These are phyloP conservation scores for Cladorrhinum sp. DNA, from an alignment of 2,329 filamentous ascomycete species.

Conservation along the genomic window DNA sequence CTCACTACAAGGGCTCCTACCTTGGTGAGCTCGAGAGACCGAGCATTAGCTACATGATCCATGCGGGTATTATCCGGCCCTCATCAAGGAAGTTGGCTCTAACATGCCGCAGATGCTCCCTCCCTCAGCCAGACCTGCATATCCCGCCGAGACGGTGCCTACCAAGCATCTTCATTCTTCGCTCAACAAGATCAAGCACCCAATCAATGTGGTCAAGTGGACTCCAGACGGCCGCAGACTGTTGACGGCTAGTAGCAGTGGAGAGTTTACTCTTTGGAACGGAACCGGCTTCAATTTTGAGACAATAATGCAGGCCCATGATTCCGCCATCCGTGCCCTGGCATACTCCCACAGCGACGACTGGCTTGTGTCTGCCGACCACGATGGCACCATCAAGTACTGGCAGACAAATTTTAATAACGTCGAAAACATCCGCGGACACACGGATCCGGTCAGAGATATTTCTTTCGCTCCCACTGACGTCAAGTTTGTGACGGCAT, in stretches of 20 bases:
- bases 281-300: conserved; percentile 99
- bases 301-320: conserved; percentile 97
- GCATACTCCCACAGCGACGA: conserved; percentile 94
- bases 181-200: conserved; percentile 96
- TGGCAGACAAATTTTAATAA: conserved; percentile 99
- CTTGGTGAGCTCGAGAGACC: conserved; percentile 78
- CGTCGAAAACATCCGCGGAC: conserved; percentile 88
- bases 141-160: conserved; percentile 81
- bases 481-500: conserved; percentile 92
- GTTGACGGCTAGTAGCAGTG: conserved; percentile 90
- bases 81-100: conserved; percentile 10
- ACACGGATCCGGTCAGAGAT: conserved; percentile 85
- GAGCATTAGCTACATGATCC: conserved; percentile 83
- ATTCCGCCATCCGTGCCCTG: conserved; percentile 77
- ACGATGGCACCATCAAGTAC: conserved; percentile 94
- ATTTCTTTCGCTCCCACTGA: conserved; percentile 92
- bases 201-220: conserved; percentile 95
- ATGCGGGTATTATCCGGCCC: conserved; percentile 54
- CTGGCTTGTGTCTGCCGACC: conserved; percentile 93
- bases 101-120: conserved; percentile 68
- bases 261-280: conserved; percentile 98
- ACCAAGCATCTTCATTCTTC: conserved; percentile 98
- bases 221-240: conserved; percentile 91
- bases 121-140: conserved; percentile 69
- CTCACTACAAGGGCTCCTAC: conserved; percentile 69